Conservation (phyloP, 1,284 basidiomycete species). For the Ceratobasidium sp. region DNA sequence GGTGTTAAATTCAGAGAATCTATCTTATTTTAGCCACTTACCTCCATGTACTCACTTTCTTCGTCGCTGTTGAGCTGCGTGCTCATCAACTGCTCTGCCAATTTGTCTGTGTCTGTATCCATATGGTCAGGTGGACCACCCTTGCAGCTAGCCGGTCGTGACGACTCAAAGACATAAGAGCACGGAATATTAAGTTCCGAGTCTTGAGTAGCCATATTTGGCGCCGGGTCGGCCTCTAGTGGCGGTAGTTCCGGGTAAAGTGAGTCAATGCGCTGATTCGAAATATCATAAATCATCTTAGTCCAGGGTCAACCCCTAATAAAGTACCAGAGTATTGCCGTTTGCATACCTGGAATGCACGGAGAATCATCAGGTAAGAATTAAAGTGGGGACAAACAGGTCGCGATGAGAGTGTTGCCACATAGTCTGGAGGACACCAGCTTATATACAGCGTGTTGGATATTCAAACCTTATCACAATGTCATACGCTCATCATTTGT, state of each 20-base stretch:
- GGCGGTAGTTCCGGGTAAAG: background rate
- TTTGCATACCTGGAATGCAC: no score
- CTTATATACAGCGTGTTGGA: no score
- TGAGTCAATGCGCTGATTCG: background rate
- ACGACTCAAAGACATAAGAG: background rate
- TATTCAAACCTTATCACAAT: no score
- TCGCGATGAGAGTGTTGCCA: no score
- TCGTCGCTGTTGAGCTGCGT: conserved; percentile 6
- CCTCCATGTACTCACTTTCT: background rate
- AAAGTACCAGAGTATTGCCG: background rate
- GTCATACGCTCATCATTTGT: no score
- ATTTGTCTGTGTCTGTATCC: background rate
- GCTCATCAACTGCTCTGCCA: background rate
- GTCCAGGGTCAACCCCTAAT: background rate
- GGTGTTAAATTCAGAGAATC: no score
- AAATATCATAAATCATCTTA: background rate
- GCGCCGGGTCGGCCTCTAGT: background rate
- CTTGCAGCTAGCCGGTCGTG: background rate
- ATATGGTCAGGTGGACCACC: background rate
- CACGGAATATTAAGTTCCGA: background rate
- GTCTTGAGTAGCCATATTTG: background rate
- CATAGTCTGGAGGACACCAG: no score
- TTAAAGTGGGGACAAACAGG: background rate
- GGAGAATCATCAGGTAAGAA: no score
- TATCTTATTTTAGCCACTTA: no score